Conservation (phyloP, 441 rosid species). For the Populus hybrid region DNA sequence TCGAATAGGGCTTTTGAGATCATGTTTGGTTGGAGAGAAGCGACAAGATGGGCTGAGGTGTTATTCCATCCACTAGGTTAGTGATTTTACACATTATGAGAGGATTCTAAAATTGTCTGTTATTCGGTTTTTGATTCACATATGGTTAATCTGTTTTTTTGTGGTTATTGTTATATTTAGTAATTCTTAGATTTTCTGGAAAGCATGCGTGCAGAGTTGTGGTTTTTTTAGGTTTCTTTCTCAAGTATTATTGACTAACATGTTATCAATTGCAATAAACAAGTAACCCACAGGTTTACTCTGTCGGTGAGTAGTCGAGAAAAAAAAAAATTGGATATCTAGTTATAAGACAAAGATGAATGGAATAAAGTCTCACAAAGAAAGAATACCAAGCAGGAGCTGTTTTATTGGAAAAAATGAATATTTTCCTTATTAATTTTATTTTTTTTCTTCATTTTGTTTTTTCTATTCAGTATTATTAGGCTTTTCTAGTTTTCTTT, state of each 20-base stretch:
- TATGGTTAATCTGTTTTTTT: background rate
- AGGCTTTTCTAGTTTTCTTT: too few relatives aligned
- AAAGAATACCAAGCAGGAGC: too few relatives aligned
- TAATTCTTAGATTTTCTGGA: background rate
- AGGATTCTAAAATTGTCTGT: background rate
- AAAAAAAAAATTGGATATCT: background rate
- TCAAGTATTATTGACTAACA: too few relatives aligned
- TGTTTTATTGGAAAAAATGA: too few relatives aligned
- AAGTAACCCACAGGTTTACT: too few relatives aligned
- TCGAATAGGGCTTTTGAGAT: constrained; percentile 60
- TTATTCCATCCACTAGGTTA: constrained; percentile 90
- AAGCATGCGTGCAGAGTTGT: background rate
- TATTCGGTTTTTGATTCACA: background rate
- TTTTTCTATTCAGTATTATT: too few relatives aligned
- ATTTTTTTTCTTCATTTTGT: too few relatives aligned
- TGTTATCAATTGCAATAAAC: too few relatives aligned
- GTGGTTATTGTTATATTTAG: background rate
- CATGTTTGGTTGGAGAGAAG: constrained; percentile 79
- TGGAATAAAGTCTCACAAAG: background rate
- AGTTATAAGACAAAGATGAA: background rate
- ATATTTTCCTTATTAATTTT: too few relatives aligned
- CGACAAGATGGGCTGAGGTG: constrained; percentile 53
- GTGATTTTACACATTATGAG: constrained; percentile 23
- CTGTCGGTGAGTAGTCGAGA: too few relatives aligned
- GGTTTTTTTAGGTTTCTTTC: too few relatives aligned